A percentile compares a stretch with the other conserved stretches of the same genome.
Conservation (phyloP, 352 stramenopile species). For the Discostella stelligera region DNA sequence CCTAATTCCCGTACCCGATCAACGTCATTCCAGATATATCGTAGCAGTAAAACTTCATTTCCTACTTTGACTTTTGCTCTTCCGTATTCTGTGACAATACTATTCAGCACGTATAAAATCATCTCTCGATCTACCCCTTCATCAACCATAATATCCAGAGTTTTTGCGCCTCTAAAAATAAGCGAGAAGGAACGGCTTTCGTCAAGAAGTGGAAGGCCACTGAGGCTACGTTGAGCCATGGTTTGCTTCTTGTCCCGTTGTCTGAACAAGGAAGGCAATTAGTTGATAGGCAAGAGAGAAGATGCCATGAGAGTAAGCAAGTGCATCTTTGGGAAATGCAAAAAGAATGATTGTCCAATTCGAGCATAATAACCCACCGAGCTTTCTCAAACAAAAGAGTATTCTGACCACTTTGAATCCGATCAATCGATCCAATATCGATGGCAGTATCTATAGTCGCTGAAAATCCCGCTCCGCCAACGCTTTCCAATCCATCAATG, state of each 20-base stretch:
- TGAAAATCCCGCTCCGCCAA: slow-evolving; percentile 10
- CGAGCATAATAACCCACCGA: slow-evolving; percentile 17
- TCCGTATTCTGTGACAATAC: slow-evolving; percentile 62
- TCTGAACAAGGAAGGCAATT: neutral
- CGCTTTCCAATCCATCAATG: slow-evolving; percentile 15
- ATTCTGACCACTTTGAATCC: slow-evolving; percentile 75
- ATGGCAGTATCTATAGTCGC: slow-evolving; percentile 17
- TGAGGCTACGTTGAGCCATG: slow-evolving; percentile 20
- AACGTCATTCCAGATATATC: slow-evolving; percentile 78
- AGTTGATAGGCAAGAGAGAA: neutral
- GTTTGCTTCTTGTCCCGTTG: slow-evolving; percentile 44
- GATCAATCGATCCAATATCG: slow-evolving; percentile 75
- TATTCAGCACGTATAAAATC: slow-evolving; percentile 65
- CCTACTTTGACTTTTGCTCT: slow-evolving; percentile 63
- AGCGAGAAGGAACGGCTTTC: slow-evolving; percentile 71
- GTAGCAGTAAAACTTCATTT: slow-evolving; percentile 73
- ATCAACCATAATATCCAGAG: slow-evolving; percentile 69
- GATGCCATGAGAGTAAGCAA: slow-evolving; percentile 8
- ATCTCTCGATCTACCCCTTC: slow-evolving; percentile 57
- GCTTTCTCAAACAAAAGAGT: slow-evolving; percentile 69
- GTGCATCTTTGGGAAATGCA: slow-evolving; percentile 15
- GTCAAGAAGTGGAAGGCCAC: slow-evolving; percentile 47
- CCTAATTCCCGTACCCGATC: slow-evolving; percentile 46
- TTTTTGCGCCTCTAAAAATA: slow-evolving; percentile 75
- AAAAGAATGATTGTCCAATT: neutral